A percentile compares a stretch with the other conserved stretches of the same genome.
Conservation (phyloP, 140 eudicot species). For the Oenanthe javanica region DNA sequence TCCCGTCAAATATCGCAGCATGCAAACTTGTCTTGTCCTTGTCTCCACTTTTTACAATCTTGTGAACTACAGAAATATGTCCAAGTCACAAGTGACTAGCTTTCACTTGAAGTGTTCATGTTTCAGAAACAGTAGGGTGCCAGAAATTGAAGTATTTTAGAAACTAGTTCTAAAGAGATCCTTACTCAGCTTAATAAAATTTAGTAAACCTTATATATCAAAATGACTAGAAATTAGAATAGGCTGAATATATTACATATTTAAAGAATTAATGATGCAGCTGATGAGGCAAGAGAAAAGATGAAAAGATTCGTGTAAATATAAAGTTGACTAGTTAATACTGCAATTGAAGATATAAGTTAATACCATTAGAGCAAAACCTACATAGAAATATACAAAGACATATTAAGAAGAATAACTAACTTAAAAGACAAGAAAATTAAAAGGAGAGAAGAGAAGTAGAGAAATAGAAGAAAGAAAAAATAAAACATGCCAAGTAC, state of each 20-base stretch:
- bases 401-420: not conserved
- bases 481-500: not conserved
- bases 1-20: not conserved
- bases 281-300: not conserved
- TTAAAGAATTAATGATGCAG: not conserved
- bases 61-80: not conserved
- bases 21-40: not conserved
- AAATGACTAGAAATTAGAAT: not conserved
- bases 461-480: too few relatives aligned
- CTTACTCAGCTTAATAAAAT: not conserved
- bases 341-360: not conserved
- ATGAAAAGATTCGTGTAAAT: not conserved
- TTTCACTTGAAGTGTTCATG: not conserved
- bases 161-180: not conserved
- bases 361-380: not conserved
- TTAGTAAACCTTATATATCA: not conserved
- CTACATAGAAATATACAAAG: not conserved
- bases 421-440: not conserved
- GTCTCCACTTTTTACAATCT: not conserved
- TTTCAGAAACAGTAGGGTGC: not conserved
- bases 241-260: not conserved
- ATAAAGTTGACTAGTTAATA: too few relatives aligned
- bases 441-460: not conserved
- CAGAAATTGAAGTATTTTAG: not conserved
- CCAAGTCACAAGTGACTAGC: not conserved